Evolutionary conservation across 441 rosid genomes (phyloP), one percentile per base, ranked within the genome.

Genomic region (Arabidopsis lyrata): DNA sequence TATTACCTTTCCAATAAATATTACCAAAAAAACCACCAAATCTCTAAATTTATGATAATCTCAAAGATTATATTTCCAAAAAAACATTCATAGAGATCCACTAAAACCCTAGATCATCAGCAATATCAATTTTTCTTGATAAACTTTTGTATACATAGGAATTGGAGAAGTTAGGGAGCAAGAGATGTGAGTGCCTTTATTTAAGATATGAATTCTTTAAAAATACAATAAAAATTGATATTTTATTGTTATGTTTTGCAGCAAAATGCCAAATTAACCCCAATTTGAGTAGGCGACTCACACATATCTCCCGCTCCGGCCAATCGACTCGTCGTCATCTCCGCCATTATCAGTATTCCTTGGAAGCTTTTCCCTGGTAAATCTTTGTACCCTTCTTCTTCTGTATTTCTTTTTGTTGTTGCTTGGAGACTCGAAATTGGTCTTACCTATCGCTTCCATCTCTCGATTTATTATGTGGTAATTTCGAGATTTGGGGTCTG

Each of bases 231-330:
- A 18, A 58, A 27, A 44, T 3, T 44, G 53, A 9, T 44, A 6
- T 4, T 29, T 29, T 29, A 29, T 62, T 29, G n/a, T 29, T 55
- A 31, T 16, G 13, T 39, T 54, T 15, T 8, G 5, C 68, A 63
- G 68, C 11, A 29, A 45, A 63, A 63, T 47, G 27, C 41, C 42
- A 63, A 63, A 44, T 45, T 10, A 63, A 5, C 27, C 54, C 5
- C 50, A 53, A 16, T 66, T 65, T 50, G 70, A 66, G 61, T 66
- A 38, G 15, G 52, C 62, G 18, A 41, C 41, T 39, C 72, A 15
- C 41, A 29, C 72, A 29, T 1, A n/a, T 39, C 71, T 66, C 62
- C 62, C 61, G 61, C 72, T 67, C 38, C 32, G 8, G 20, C 41
- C 38, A 31, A 32, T 12, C 29, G 29, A 47, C 8, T 24, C 20